Conservation (phyloP, 1,284 basidiomycete species). For the Amylostereum areolatum region DNA sequence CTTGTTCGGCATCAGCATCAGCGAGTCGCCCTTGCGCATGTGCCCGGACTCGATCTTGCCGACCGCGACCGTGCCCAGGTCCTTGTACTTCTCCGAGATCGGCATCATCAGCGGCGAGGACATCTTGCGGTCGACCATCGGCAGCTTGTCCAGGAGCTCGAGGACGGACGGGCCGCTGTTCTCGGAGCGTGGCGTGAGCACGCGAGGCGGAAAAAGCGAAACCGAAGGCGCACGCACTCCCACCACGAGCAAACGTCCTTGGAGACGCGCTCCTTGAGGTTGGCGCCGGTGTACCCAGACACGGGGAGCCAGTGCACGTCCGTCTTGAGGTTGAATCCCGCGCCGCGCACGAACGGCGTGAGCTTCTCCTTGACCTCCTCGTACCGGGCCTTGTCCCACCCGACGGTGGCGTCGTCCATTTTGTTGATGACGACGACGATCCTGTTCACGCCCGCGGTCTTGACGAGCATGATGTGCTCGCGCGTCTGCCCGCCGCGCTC, state of each 20-base stretch:
- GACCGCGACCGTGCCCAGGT: conserved; percentile 93
- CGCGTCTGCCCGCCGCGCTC: conserved; percentile 95
- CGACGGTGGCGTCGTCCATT: conserved; percentile 93
- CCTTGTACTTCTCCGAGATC: conserved; percentile 94
- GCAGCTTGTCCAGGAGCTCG: conserved; percentile 78
- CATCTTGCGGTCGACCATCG: conserved; percentile 86
- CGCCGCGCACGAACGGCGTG: conserved; percentile 78
- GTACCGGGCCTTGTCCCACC: conserved; percentile 80
- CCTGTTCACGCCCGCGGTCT: conserved; percentile 92
- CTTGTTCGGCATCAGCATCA: conserved; percentile 91
- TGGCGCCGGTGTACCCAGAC: conserved; percentile 85
- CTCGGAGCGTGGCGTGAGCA: conserved; percentile 7
- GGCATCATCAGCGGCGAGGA: conserved; percentile 93
- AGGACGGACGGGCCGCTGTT: conserved; percentile 79
- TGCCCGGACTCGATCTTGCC: conserved; percentile 94
- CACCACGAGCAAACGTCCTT: conserved; percentile 77
- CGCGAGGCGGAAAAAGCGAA: conserved; percentile 7
- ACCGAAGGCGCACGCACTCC: conserved; percentile 51
- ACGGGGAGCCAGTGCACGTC: conserved; percentile 90
- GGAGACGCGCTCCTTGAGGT: conserved; percentile 80
- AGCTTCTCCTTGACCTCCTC: conserved; percentile 90
- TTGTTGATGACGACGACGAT: conserved; percentile 90
- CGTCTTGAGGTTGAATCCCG: conserved; percentile 91
- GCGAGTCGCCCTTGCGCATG: conserved; percentile 77
- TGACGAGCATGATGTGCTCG: conserved; percentile 96